phyloP scores from a whole-genome alignment of 2,329 filamentous ascomycete genomes.

The Fusarium sororula region DNA sequence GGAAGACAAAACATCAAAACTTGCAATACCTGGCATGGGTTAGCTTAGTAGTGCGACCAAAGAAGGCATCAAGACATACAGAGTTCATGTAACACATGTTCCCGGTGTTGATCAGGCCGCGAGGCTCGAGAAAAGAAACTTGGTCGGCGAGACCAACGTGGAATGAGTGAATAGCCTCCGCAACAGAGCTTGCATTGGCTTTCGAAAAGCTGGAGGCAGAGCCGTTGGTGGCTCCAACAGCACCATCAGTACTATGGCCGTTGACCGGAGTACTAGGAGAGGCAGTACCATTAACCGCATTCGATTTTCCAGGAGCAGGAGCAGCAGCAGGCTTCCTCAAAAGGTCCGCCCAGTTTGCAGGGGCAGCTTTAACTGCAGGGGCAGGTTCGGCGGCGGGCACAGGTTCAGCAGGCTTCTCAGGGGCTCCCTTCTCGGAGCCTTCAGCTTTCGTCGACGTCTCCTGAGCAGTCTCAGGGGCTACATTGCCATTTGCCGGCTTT shows the following conservation, averaged over 20 bases:
- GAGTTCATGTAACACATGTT: constrained; percentile 99
- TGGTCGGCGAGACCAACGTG: constrained; percentile 71
- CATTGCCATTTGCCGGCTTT: constrained; percentile 37
- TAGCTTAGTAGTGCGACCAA: constrained; percentile 40
- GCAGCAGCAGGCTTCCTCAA: constrained; percentile 46
- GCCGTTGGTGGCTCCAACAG: constrained; percentile 27
- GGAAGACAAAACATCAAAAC: constrained; percentile 92
- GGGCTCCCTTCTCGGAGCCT: constrained; percentile 32
- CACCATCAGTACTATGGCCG: constrained; percentile 32
- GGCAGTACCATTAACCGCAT: constrained; percentile 43
- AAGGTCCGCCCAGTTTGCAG: constrained; percentile 54
- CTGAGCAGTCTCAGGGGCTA: constrained; percentile 15
- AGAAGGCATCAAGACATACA: constrained; percentile 62
- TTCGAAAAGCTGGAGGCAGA: constrained; percentile 52
- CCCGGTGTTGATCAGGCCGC: constrained; percentile 93
- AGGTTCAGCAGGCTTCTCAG: constrained; percentile 40
- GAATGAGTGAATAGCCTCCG: constrained; percentile 80
- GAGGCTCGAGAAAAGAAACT: constrained; percentile 86
- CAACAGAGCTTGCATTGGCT: constrained; percentile 67
- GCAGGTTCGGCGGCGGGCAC: constrained; percentile 26
- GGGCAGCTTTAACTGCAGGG: constrained; percentile 44
- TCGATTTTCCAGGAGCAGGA: constrained; percentile 23
- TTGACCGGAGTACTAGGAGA: constrained; percentile 34
- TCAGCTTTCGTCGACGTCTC: constrained; percentile 17
- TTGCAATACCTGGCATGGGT: constrained; percentile 80